Base-by-base conservation (phyloP, 192 early-diverging fungal species). In the Oehlia diaphana region DNA sequence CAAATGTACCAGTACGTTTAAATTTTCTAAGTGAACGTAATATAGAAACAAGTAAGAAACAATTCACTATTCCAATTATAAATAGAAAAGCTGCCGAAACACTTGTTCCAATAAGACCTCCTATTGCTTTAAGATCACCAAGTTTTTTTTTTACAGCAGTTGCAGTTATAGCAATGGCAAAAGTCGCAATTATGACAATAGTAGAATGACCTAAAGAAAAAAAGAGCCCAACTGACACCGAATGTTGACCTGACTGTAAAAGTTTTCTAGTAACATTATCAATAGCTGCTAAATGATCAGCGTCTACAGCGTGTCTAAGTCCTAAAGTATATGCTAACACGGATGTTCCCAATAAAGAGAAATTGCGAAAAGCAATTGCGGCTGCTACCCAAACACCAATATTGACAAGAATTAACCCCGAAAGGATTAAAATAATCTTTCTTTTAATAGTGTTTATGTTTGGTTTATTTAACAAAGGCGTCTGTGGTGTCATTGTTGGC, bases 171-270 rank as follows among this genome's bases (percentile, higher is more conserved):
- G 86, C 85, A 10, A 91, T 65, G 35, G 84, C 82, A 33, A 91
- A 72, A 19, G 88, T 81, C 9, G 83, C 84, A 58, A 83, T 53
- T 39, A 91, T 83, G 3, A 93, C 92, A 31, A 93, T 87, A 12
- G 92, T 93, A 10, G 92, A 93, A 74, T 93, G 92, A 1, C 92
- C 92, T 3, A 92, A 81, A 2, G 92, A 88, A 73, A 93, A 93
- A 63, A 88, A 93, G 0, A 93, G 80, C 0, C 92, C 92, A 23
- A 93, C 91, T 61, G 86, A 84, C 0, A 92, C 82, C 1, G 92
- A 88, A 42, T 80, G 77, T 44, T 87, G 68, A 16, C 76, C 76
- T 33, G 64, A 13, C 1, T 83, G 64, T 26, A 91, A 80, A 21
- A 93, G 82, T 61, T 89, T 88, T 19, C 92, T 82, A 14, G 92